Base-by-base conservation (phyloP, 2,329 filamentous ascomycete species). In the Fusarium phyllophilum region DNA sequence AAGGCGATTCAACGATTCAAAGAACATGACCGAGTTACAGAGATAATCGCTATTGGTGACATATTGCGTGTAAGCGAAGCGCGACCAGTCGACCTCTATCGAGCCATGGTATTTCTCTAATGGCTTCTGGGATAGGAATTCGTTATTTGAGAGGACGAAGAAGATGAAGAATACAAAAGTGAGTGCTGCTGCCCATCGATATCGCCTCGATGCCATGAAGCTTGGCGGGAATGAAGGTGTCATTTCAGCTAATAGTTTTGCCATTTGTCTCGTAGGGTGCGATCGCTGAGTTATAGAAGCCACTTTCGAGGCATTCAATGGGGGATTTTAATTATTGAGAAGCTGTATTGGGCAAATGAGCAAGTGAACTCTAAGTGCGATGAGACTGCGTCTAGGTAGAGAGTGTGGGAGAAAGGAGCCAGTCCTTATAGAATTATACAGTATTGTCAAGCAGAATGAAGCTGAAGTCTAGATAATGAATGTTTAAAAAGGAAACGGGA, bases 21-120 rank as follows among this genome's bases (percentile, higher is more conserved):
- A 86, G 18, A 87, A 77, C 85, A 88, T 86, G 60, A 87, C 79
- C 1, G 85, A 84, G 73, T 86, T 87, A 68, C 86, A 88, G 5
- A 88, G 80, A 70, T 86, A 85, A 1, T 83, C 82, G 49, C 79
- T 79, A 26, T 84, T 81, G 2, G 86, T 88, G 52, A 83, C 86
- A 79, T 88, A 88, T 75, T 86, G 85, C 0, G 82, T 83, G 62
- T 88, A 87, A 0, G 86, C 86, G 52, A 83, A 87, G 14, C 49
- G 68, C 15, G 74, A 76, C 74, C 73, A 76, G 5, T 74, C 63
- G 6, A 71, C 26, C 7, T 49, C 24, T 1, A 34, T 46, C 0
- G 42, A 46, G 20, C 20, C 22, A 4, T 24, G 31, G 7, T 10
- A 38, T 44, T 24, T 33, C 38, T 38, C 18, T 34, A 39, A 29